A percentile compares a stretch with the other conserved stretches of the same genome.
Conservation (phyloP, 768 basidiomycete genomes). For the Rhodotorula babjevae region DNA sequence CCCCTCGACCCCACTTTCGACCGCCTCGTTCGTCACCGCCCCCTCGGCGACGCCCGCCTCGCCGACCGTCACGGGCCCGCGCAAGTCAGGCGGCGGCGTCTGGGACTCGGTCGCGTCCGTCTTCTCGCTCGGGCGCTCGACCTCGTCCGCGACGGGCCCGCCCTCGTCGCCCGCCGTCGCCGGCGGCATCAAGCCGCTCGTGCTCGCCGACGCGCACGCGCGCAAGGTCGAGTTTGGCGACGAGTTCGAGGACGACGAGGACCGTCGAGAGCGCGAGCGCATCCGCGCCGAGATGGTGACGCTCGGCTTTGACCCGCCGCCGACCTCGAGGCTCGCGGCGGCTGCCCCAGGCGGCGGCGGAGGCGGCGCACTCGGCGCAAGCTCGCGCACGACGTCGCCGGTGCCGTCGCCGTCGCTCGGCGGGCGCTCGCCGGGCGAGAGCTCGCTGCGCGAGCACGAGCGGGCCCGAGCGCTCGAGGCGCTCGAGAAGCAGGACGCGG, state of each 20-base stretch:
- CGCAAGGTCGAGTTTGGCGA: conserved; percentile 19
- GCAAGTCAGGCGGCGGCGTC: conserved; percentile 10
- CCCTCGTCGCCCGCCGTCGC: conserved; percentile 43
- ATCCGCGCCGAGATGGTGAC: conserved; percentile 86
- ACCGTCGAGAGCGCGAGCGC: conserved; percentile 65
- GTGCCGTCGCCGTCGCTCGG: conserved; percentile 45
- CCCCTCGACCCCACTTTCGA: background rate
- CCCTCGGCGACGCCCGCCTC: conserved; percentile 10
- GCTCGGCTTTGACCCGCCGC: conserved; percentile 69
- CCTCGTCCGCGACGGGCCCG: conserved; percentile 55
- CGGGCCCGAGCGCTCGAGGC: conserved; percentile 60
- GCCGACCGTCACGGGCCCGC: background rate
- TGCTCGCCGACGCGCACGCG: conserved; percentile 49
- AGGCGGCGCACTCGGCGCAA: background rate
- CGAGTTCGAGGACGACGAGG: conserved; percentile 60
- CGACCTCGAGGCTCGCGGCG: conserved; percentile 47
- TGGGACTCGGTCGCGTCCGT: conserved; percentile 34
- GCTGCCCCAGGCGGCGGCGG: too few species aligned
- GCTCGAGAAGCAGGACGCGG: conserved; percentile 73
- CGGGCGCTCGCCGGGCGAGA: conserved; percentile 49
- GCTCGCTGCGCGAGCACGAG: conserved; percentile 13
- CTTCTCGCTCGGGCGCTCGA: conserved; percentile 62
- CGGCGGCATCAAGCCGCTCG: conserved; percentile 61
- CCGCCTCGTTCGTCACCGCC: background rate
- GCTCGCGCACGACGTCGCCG: conserved; percentile 39